Conservation (phyloP, 768 basidiomycete genomes). For the Gelatoporia subvermispora region DNA sequence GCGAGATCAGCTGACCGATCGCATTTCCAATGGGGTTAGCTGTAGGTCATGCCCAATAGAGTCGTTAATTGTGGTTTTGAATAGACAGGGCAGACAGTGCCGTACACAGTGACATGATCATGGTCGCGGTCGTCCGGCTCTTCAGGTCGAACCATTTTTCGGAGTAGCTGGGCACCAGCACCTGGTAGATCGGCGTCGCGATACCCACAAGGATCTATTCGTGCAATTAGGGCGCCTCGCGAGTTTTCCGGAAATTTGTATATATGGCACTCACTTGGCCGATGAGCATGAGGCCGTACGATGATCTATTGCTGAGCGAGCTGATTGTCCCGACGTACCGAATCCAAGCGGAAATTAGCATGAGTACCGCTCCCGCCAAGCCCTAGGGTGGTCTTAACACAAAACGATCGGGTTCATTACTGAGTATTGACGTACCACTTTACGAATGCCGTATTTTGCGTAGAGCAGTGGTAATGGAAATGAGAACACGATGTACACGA, state of each 20-base stretch:
- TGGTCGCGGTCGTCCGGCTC: slow-evolving; percentile 76
- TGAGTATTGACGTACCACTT: slow-evolving; percentile 43
- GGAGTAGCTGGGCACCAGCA: slow-evolving; percentile 76
- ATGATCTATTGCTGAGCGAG: slow-evolving; percentile 44
- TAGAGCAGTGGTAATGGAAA: slow-evolving; percentile 54
- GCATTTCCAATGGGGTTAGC: slow-evolving; percentile 75
- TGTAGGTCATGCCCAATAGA: too few species aligned
- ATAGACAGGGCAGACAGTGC: too few species aligned
- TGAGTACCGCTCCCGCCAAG: slow-evolving; percentile 46
- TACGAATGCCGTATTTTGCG: slow-evolving; percentile 53
- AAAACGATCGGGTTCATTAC: too few species aligned
- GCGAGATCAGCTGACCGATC: slow-evolving; percentile 68
- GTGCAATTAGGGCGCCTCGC: too few species aligned
- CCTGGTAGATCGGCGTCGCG: slow-evolving; percentile 70
- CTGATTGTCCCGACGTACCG: slow-evolving; percentile 65
- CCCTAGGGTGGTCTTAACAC: slow-evolving; percentile 40
- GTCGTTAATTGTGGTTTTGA: too few species aligned
- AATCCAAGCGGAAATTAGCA: slow-evolving; percentile 69
- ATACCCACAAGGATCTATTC: slow-evolving; percentile 56
- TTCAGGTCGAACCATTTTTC: slow-evolving; percentile 79
- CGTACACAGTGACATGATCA: slow-evolving; percentile 45
- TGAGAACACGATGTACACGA: slow-evolving; percentile 59
- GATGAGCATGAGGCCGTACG: slow-evolving; percentile 65
- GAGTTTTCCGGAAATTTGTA: too few species aligned
- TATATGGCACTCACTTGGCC: slow-evolving; percentile 49